Evolutionary conservation across 352 stramenopile species (phyloP), one percentile per base, ranked within the genome.

Genomic region (Pythium vanterpoolii): DNA sequence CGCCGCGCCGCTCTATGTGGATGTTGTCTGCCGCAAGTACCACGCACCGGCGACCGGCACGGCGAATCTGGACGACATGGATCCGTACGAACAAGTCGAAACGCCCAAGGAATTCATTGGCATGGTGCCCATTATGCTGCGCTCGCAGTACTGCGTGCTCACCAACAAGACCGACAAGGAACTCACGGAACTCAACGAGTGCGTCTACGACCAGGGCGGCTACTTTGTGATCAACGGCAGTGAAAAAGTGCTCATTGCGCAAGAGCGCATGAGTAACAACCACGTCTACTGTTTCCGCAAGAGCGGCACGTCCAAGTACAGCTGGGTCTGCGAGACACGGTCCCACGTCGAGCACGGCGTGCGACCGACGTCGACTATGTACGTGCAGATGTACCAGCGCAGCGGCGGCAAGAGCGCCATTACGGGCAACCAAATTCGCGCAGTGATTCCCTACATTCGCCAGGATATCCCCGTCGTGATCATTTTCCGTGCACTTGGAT

Each of bases 231-330:
- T 98, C 67, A 98, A 98, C 72, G 96, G 96, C 46, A 96, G 86
- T 40, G 95, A 98, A 64, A 98, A 98, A 74, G 98, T 99, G 55
- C 92, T 99, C 43, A 98, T 99, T 68, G 97, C 97, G 0, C 97
- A 99, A 70, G 98, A 99, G 69, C 89, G 98, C 34, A 98, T 99
- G 86, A 98, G 89, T 51, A 99, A 99, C 77, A 99, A 99, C 89
- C 96, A 99, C 77, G 97, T 99, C 16, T 99, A 99, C 79, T 98
- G 96, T 34, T 99, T 99, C 76, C 82, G 96, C 60, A 99, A 99
- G 87, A 98, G 97, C 59, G 92, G 96, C 49, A 94, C 96, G 18
- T 96, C 84, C 72, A 99, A 99, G 75, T 96, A 96, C 74, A 92
- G 74, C 27, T 97, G 89, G 89, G 94, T 98, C 9, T 98, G 97